phyloP scores from a whole-genome alignment of 208 protist genomes.

The Perkinsela sp. region DNA sequence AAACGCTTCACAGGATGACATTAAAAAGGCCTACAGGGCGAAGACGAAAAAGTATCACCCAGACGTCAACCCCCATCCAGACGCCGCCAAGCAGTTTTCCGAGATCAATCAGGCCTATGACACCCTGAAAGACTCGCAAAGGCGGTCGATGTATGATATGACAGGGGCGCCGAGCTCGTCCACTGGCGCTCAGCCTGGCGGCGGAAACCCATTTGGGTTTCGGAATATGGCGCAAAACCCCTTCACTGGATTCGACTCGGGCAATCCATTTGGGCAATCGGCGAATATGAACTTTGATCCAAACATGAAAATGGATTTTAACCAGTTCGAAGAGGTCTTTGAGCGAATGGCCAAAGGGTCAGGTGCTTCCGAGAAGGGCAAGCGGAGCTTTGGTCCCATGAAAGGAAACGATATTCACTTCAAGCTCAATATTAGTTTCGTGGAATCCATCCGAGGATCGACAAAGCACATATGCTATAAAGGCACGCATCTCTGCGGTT shows the following conservation, averaged over 20 bases:
- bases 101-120: conserved; percentile 64
- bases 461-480: conserved; percentile 61
- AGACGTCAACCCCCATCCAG: conserved; percentile 40
- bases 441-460: conserved; percentile 50
- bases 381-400: conserved; percentile 40
- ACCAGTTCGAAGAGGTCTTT: conserved; percentile 60
- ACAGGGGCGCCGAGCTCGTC: conserved; percentile 38
- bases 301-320: conserved; percentile 22
- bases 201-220: conserved; percentile 11
- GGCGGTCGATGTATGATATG: conserved; percentile 65
- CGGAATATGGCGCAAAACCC: neutral
- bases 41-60: conserved; percentile 53
- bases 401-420: conserved; percentile 55
- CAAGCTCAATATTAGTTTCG: conserved; percentile 33
- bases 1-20: conserved; percentile 39
- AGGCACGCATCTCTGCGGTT: conserved; percentile 39
- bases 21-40: conserved; percentile 50
- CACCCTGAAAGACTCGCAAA: conserved; percentile 50
- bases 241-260: neutral
- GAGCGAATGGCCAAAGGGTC: conserved; percentile 40
- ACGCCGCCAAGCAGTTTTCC: conserved; percentile 46
- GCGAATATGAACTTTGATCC: neutral
- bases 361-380: conserved; percentile 31
- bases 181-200: conserved; percentile 4
- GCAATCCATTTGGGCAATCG: neutral